These are phyloP conservation scores for Typha latifolia DNA, from an alignment of 176 grass and related monocot species.

Conservation along the genomic window DNA sequence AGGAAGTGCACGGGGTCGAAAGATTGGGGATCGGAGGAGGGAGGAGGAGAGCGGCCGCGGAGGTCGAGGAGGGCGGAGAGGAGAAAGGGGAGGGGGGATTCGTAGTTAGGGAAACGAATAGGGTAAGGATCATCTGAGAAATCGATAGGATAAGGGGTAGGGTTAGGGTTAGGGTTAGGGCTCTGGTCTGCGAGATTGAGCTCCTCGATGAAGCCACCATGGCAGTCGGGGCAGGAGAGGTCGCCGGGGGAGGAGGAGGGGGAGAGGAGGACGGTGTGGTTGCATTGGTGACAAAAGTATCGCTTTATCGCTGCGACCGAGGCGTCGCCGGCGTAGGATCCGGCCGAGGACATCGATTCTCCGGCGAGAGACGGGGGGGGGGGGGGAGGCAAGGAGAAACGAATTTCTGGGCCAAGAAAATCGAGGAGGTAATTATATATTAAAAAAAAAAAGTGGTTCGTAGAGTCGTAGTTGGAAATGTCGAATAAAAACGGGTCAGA, in stretches of 20 bases:
- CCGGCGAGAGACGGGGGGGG: background rate
- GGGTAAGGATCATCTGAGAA: conserved; percentile 15
- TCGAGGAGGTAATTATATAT: background rate
- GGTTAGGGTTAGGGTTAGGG: conserved; percentile 51
- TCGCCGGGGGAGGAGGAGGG: conserved; percentile 28
- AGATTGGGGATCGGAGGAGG: conserved; percentile 46
- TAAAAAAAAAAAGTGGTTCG: no score
- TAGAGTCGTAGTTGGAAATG: no score
- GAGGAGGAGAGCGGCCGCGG: conserved; percentile 37
- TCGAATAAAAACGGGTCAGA: no score
- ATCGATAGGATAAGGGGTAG: conserved; percentile 18
- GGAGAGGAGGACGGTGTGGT: conserved; percentile 58
- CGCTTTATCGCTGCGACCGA: conserved; percentile 41
- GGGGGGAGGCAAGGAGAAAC: no score
- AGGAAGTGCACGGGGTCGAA: conserved; percentile 59
- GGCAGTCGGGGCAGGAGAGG: conserved; percentile 73
- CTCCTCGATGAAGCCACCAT: conserved; percentile 86
- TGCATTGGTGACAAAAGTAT: conserved; percentile 88
- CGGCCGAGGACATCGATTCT: conserved; percentile 32
- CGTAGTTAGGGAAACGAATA: conserved; percentile 23
- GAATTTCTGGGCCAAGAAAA: background rate
- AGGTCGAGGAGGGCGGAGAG: conserved; percentile 47
- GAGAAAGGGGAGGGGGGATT: conserved; percentile 22
- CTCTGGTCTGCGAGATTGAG: conserved; percentile 47
- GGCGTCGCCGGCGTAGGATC: conserved; percentile 36